Evolutionary conservation across 441 rosid genomes (phyloP), one percentile per base, ranked within the genome.

Genomic region (Theobroma grandiflorum): DNA sequence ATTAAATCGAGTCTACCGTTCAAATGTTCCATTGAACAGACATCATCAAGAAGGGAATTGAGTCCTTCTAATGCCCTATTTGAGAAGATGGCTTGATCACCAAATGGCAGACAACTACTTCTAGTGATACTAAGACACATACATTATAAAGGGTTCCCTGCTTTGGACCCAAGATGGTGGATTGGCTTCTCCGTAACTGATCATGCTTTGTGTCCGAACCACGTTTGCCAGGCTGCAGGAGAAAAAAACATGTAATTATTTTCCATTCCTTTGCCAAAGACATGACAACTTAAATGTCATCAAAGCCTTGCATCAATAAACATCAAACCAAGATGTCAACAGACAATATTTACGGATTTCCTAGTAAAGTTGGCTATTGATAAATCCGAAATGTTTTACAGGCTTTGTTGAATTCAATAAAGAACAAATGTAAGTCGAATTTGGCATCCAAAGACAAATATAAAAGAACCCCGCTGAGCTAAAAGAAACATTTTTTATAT

Each of bases 111-210:
- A 16, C 7, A 26, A 26, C 50, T 2, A 18, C 15, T 14, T 40
- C 71, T 68, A 68, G 14, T 68, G 37, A 68, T 45, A 22, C 12
- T 45, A 20, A 22, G 18, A 68, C 38, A 43, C 73, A 45, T 69
- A 69, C 73, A 12, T 45, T 43, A 69, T 45, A 20, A 45, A 45
- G 16, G 4, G 73, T 43, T 68, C 72, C 53, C 7, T 43, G 72
- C 53, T 43, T 43, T 20, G 72, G 38, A 22, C 73, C 73, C 50
- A 12, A 40, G 11, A 18, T 18, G 22, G 33, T 43, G 52, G 55
- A 43, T 68, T 8, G 55, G 73, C 57, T 26, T 47, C 73, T 45
- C 55, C 55, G n/a, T 45, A 45, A 62, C 66, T 31, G 73, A n/a
- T n/a, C n/a, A 22, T 68, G 55, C 33, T 12, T 45, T 8, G 2